These are phyloP conservation scores for Penstemon eatonii DNA, from an alignment of 257 asterid species.

Conservation along the genomic window DNA sequence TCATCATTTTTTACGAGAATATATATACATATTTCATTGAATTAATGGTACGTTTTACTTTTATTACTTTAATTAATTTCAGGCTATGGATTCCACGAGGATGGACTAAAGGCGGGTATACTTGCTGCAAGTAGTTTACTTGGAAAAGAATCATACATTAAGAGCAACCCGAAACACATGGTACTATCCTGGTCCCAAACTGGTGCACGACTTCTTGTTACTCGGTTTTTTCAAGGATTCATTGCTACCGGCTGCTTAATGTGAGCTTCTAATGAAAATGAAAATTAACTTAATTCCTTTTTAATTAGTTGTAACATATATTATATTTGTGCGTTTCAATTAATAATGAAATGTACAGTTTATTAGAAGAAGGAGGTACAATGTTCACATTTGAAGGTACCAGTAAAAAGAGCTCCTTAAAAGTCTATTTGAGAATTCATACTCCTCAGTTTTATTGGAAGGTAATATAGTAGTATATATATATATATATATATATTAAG, in stretches of 20 bases:
- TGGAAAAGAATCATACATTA: constrained; percentile 6
- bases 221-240: background rate
- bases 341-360: no score
- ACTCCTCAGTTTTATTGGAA: constrained; percentile 83
- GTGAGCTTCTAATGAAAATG: background rate
- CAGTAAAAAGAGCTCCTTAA: constrained; percentile 35
- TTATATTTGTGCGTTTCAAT: no score
- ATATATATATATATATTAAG: no score
- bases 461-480: constrained; percentile 51
- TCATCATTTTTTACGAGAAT: background rate
- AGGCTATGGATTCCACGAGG: constrained; percentile 87
- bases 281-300: background rate
- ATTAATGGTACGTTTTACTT: no score
- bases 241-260: background rate
- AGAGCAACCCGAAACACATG: background rate
- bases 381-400: constrained; percentile 74
- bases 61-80: constrained; percentile 15
- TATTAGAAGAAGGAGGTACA: constrained; percentile 78
- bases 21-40: constrained; percentile 2
- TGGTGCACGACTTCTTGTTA: background rate
- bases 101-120: constrained; percentile 74
- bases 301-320: no score
- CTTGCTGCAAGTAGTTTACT: constrained; percentile 61
- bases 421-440: constrained; percentile 68
- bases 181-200: background rate